phyloP scores from a whole-genome alignment of 371 early-diverging fungal genomes.

The Fennellomyces sp. region DNA sequence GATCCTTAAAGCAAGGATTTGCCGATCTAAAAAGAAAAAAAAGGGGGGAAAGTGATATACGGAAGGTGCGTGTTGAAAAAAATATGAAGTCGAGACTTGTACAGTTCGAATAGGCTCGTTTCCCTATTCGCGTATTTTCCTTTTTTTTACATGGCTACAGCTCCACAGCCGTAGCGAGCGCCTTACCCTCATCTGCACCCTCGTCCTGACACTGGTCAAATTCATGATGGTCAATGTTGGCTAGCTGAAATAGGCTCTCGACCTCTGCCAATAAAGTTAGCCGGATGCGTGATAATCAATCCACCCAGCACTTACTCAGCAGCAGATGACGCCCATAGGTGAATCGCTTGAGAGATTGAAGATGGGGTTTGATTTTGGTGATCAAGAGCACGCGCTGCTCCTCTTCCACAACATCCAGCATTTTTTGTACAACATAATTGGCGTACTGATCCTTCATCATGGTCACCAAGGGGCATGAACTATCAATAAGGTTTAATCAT shows the following conservation, averaged over 20 bases:
- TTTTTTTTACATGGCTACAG: not conserved
- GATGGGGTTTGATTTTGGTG: conserved; percentile 88
- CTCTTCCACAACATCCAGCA: conserved; percentile 96
- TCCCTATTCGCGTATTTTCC: not conserved
- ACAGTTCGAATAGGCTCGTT: not conserved
- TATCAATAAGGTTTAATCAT: conserved; percentile 18
- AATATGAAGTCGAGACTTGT: not conserved
- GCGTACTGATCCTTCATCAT: conserved; percentile 99
- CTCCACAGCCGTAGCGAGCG: not conserved
- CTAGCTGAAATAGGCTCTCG: conserved; percentile 45
- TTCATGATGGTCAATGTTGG: conserved; percentile 9
- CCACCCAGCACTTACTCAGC: conserved; percentile 49
- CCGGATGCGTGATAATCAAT: not conserved
- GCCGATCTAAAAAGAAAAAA: not conserved
- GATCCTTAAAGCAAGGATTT: not conserved
- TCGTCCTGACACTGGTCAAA: not conserved
- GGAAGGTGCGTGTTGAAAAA: too few relatives aligned
- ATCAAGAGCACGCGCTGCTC: conserved; percentile 86
- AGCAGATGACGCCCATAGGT: conserved; percentile 98
- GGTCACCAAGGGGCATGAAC: conserved; percentile 82
- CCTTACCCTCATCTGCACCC: not conserved
- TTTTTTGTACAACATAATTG: conserved; percentile 99
- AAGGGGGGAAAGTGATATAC: not conserved
- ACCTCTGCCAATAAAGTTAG: conserved; percentile 27
- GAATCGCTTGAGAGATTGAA: conserved; percentile 91